A percentile compares a stretch with the other conserved stretches of the same genome.
Conservation (phyloP, 345 rosid species). For the Populus pruinosa region DNA sequence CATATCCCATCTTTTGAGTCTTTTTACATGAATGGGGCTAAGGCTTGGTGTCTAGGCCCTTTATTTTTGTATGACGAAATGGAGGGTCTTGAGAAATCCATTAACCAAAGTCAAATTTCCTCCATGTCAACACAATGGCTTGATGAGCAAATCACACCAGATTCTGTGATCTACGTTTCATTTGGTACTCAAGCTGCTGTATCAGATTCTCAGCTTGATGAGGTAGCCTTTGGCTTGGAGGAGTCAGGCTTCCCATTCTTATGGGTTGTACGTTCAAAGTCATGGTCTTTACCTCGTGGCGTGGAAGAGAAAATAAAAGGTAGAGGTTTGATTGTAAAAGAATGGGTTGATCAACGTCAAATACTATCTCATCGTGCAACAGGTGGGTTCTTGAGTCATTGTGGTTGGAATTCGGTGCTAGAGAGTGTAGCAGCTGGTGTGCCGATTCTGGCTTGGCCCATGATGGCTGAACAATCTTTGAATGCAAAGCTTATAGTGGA, state of each 20-base stretch:
- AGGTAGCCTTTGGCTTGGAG: constrained; percentile 19
- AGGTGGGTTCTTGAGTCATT: constrained; percentile 28
- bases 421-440: constrained; percentile 18
- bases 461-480: constrained; percentile 26
- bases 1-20: constrained; percentile 17
- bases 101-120: background rate
- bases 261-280: constrained; percentile 20
- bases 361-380: constrained; percentile 12
- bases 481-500: constrained; percentile 21
- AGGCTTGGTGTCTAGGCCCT: constrained; percentile 26
- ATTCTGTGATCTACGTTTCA: constrained; percentile 15
- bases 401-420: constrained; percentile 24
- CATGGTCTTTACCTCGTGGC: constrained; percentile 6
- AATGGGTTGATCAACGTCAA: constrained; percentile 26
- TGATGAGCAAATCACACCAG: background rate
- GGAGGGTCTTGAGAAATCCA: background rate
- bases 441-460: constrained; percentile 25
- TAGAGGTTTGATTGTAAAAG: constrained; percentile 21
- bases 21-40: constrained; percentile 18
- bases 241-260: constrained; percentile 12
- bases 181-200: constrained; percentile 25
- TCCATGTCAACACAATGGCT: constrained; percentile 5
- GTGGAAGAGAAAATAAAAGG: constrained; percentile 8
- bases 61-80: constrained; percentile 4
- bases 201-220: constrained; percentile 18